phyloP scores from a whole-genome alignment of 1,284 basidiomycete species.

The Boletus sp. region DNA sequence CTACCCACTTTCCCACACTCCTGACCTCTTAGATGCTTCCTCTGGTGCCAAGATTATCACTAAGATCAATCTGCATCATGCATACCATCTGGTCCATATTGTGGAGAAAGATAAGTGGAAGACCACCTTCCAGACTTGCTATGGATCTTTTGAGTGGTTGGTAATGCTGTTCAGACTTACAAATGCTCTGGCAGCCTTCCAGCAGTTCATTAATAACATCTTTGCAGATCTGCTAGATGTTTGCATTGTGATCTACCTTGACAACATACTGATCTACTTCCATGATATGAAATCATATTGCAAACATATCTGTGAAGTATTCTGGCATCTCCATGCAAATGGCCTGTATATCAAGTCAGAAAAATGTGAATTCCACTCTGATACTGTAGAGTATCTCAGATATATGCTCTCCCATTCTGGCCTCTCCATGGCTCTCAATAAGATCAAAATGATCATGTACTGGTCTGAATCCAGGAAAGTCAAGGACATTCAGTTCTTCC shows the following conservation, averaged over 20 bases:
- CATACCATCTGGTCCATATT: no score
- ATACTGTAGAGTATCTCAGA: conserved; percentile 2
- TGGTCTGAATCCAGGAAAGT: conserved; percentile 18
- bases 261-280: conserved; percentile 1
- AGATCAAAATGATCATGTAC: neutral
- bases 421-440: conserved; percentile 1
- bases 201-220: neutral
- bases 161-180: neutral
- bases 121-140: rapidly evolving
- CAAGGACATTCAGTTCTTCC: neutral
- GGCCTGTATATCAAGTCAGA: conserved; percentile 28
- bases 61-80: no score
- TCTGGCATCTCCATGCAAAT: neutral
- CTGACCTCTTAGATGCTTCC: neutral
- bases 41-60: neutral
- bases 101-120: no score
- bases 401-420: conserved; percentile 9
- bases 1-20: neutral
- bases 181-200: neutral
- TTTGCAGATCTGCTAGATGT: neutral
- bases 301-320: neutral
- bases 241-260: neutral
- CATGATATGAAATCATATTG: neutral
- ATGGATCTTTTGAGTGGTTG: no score
- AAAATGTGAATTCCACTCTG: conserved; percentile 37